These are phyloP conservation scores for Lagerstroemia speciosa DNA, from an alignment of 345 rosid genomes.

Conservation along the genomic window DNA sequence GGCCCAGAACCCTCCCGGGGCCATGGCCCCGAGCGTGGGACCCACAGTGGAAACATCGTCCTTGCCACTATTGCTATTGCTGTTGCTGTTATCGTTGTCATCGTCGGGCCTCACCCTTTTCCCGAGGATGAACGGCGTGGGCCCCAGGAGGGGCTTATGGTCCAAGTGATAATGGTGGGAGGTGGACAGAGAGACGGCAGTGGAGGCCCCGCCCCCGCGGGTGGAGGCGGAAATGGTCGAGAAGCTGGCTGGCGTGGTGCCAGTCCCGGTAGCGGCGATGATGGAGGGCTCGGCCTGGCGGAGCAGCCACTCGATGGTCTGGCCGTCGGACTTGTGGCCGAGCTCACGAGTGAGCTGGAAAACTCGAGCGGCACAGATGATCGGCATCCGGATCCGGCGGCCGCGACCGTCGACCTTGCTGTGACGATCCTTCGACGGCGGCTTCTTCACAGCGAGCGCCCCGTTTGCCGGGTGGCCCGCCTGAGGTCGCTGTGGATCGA, in stretches of 20 bases:
- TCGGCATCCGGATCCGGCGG: slow-evolving; percentile 94
- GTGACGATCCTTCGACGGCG: slow-evolving; percentile 94
- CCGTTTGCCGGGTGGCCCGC: slow-evolving; percentile 31
- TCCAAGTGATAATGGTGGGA: slow-evolving; percentile 30
- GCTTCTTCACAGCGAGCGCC: slow-evolving; percentile 55
- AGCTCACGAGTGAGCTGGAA: slow-evolving; percentile 94
- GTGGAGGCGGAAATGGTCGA: slow-evolving; percentile 67
- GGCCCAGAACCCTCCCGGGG: slow-evolving; percentile 85
- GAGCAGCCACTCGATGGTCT: slow-evolving; percentile 98
- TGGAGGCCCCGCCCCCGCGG: slow-evolving; percentile 44
- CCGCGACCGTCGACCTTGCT: slow-evolving; percentile 98
- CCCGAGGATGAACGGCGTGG: slow-evolving; percentile 80
- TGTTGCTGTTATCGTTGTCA: slow-evolving; percentile 17
- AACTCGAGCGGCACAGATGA: slow-evolving; percentile 99
- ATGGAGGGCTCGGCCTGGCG: slow-evolving; percentile 99
- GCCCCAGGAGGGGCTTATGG: slow-evolving; percentile 63
- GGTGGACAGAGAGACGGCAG: slow-evolving; percentile 24
- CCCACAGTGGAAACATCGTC: slow-evolving; percentile 16
- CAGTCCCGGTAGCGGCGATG: slow-evolving; percentile 95
- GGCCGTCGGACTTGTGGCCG: slow-evolving; percentile 97
- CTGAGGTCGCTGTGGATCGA: slow-evolving; percentile 45
- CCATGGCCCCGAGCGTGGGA: slow-evolving; percentile 13
- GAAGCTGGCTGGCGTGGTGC: slow-evolving; percentile 91
- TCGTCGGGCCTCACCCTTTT: slow-evolving; percentile 70
- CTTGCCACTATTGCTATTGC: slow-evolving; percentile 8